Base-by-base conservation (phyloP, 1,284 basidiomycete genomes). In the Ceratobasidium sp. region DNA sequence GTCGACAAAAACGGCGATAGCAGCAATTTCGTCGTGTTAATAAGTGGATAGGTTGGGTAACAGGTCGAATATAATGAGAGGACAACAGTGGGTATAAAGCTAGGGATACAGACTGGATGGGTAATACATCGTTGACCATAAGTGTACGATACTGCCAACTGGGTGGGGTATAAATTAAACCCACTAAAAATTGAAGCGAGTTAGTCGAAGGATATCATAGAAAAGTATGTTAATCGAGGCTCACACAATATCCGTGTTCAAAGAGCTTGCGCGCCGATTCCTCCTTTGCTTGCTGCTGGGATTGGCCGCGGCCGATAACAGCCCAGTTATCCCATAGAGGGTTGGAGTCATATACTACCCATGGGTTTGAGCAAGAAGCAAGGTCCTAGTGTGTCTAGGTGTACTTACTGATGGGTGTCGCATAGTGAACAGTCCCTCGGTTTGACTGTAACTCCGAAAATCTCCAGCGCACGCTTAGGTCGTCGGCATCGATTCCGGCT, bases 211-310 rank as follows among this genome's bases (percentile, higher is more conserved):
- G n/a, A n/a, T n/a, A n/a, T n/a, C n/a, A n/a, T n/a, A n/a, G n/a
- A n/a, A n/a, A n/a, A n/a, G n/a, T n/a, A 33, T 33, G 33, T 33
- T n/a, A 42, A 3, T 42, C 10, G 52, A 33, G 33, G 52, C 70
- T 73, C 44, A 73, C 73, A 44, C 73, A 75, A 23, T 65, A 75
- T 50, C 61, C 48, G 2, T 17, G 28, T 9, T 15, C 4, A 9
- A 75, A 42, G 1, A 75, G 40, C 28, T 44, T 54, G 1, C 20
- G 33, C 33, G 73, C 62, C 20, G 73, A 75, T 13, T 66, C 62
- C n/a, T 75, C 50, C 23, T 23, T 75, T 2, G 71, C 71, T 13
- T 20, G 28, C 56, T 66, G 73, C 10, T 40, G 15, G 46, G 28
- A 62, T 7, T 9, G 26, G 13, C 73, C 73, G 15, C 54, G 6